These are phyloP conservation scores for Rhizophora mangle DNA, from an alignment of 345 rosid species.

Conservation along the genomic window DNA sequence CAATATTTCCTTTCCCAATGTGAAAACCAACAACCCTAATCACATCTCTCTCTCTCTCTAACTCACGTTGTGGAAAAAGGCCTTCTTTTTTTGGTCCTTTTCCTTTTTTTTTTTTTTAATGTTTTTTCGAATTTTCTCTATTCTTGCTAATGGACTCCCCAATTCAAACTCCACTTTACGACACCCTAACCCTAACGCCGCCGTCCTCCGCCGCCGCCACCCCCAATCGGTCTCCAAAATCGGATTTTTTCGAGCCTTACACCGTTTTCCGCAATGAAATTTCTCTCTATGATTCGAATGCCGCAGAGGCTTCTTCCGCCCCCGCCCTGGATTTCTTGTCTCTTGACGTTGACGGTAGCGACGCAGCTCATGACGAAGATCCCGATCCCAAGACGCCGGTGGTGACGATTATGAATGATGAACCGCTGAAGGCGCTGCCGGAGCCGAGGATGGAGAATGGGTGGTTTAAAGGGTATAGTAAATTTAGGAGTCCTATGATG, in stretches of 20 bases:
- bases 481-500: conserved; percentile 79
- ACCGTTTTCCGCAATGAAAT: conserved; percentile 75
- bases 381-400: conserved; percentile 21
- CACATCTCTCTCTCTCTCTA: no score
- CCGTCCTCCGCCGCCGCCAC: no score
- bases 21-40: no score
- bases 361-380: conserved; percentile 18
- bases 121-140: no score
- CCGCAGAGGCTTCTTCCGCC: conserved; percentile 22
- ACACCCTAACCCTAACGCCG: no score
- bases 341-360: conserved; percentile 41
- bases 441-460: conserved; percentile 52
- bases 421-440: neutral
- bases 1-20: no score
- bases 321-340: conserved; percentile 65
- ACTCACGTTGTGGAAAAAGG: no score
- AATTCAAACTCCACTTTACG: no score
- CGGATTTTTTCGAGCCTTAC: conserved; percentile 37
- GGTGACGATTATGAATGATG: neutral
- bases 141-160: no score
- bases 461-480: conserved; percentile 70
- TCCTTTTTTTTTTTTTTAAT: no score
- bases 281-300: conserved; percentile 33
- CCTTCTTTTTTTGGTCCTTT: no score
- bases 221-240: conserved; percentile 29